Evolutionary conservation across 2,329 filamentous ascomycete species (phyloP), one percentile per base, ranked within the genome.

Genomic region (Zymoseptoria brevis): DNA sequence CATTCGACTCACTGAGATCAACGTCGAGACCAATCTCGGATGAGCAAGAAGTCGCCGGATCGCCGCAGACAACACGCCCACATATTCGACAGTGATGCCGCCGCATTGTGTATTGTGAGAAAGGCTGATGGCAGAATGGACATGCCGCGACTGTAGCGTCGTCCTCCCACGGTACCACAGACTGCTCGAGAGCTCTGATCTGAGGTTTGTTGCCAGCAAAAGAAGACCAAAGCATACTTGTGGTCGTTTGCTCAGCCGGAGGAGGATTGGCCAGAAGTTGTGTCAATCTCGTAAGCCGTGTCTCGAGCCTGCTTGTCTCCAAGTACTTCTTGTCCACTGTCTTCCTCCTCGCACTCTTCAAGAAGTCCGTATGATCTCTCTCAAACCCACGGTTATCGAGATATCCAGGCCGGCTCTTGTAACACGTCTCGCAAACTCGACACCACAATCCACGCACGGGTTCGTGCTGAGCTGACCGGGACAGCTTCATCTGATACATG

Each of bases 401-500:
- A 75, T 99, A 99, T 3, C 94, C 94, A 24, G 92, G 90, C 68
- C 94, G 84, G 55, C 91, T 96, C 77, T 96, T 97, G 77, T 94
- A 99, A 76, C 94, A 99, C n/a, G 94, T 97, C 77, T 99, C 94
- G 72, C 94, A 99, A 1, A 97, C 93, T 55, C 94, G 80, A 67
- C 90, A 96, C 94, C 94, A 99, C 66, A 90, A 83, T 7, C 94
- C 94, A 62, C 93, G 81, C 1, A 94, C 84, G 0, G 94, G 93
- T 64, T 99, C 94, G 74, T 96, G 90, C 60, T 87, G 83, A 3
- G 94, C 94, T 29, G 91, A 88, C 57, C 92, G 82, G 8, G 92
- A 96, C 9, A 99, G 80, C 78, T 95, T 96, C 89, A 97, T 97
- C 77, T 99, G 93, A 71, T 97, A 99, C 92, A 99, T 96, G 56